Evolutionary conservation across 2,329 filamentous ascomycete species (phyloP).

Genomic region (Verticillium zaregamsianum): DNA sequence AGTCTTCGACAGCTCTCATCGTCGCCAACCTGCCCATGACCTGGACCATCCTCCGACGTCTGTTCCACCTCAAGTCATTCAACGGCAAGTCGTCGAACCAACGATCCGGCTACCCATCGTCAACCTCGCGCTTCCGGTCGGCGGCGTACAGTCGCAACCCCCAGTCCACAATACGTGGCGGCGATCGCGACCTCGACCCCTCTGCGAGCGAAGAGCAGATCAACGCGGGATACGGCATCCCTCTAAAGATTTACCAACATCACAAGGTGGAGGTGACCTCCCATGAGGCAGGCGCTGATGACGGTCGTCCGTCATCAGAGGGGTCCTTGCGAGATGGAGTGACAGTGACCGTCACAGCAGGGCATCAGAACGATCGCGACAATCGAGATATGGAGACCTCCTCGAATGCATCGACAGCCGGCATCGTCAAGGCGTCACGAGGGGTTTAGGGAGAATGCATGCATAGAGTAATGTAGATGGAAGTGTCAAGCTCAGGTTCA

Average conservation of each 20-base stretch:
- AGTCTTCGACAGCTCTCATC: constrained; percentile 41
- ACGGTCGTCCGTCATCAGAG: background rate
- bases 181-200: constrained; percentile 19
- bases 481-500: background rate
- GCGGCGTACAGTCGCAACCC: constrained; percentile 18
- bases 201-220: constrained; percentile 33
- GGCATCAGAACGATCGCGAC: background rate
- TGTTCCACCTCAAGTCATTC: constrained; percentile 30
- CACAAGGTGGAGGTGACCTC: constrained; percentile 25
- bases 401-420: background rate
- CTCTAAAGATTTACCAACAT: constrained; percentile 31
- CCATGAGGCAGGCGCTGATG: background rate
- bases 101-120: constrained; percentile 17
- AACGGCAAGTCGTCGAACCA: constrained; percentile 22
- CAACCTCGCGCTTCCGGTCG: constrained; percentile 16
- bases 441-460: background rate
- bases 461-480: background rate
- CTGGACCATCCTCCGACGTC: constrained; percentile 35
- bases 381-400: background rate
- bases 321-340: background rate
- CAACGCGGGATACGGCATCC: constrained; percentile 23
- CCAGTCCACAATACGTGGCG: constrained; percentile 1
- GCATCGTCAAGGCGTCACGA: background rate
- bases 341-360: background rate
- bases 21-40: constrained; percentile 37